Evolutionary conservation across 208 protist genomes (phyloP).

Genomic region (Trypanosoma conorhini): DNA sequence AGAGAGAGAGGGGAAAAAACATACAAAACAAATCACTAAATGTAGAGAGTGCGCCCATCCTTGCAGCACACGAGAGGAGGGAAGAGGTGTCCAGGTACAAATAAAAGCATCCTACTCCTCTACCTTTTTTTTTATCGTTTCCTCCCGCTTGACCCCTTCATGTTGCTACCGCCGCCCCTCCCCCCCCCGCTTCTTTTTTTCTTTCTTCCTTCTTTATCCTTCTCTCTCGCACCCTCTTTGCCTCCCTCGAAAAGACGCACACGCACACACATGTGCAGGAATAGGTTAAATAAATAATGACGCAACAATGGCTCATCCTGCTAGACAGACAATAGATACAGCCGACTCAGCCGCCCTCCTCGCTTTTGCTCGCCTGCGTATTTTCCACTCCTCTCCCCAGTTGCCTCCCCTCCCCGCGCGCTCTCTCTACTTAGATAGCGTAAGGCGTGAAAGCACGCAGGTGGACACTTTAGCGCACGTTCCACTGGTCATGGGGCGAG

Average conservation of each 20-base stretch:
- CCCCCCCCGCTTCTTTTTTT: background rate
- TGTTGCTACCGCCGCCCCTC: background rate
- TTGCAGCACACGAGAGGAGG: too few relatives aligned
- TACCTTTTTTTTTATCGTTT: too few relatives aligned
- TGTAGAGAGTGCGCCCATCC: background rate
- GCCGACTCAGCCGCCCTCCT: too few relatives aligned
- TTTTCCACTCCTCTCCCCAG: too few relatives aligned
- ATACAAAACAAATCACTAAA: background rate
- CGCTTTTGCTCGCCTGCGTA: too few relatives aligned
- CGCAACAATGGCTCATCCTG: background rate
- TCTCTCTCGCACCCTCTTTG: background rate
- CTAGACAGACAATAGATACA: too few relatives aligned
- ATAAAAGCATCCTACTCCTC: too few relatives aligned
- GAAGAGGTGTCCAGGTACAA: too few relatives aligned
- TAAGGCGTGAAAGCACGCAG: too few relatives aligned
- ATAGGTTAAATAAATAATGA: background rate
- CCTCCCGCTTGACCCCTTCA: background rate
- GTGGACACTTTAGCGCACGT: background rate
- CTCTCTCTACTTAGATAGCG: background rate
- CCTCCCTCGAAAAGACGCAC: background rate
- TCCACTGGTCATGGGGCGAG: constrained; percentile 27
- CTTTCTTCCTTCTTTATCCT: background rate
- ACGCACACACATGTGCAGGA: background rate
- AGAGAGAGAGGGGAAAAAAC: background rate
- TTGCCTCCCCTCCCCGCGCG: background rate